Conservation (phyloP, 2,329 filamentous ascomycete species). For the Ophiostoma sp. region DNA sequence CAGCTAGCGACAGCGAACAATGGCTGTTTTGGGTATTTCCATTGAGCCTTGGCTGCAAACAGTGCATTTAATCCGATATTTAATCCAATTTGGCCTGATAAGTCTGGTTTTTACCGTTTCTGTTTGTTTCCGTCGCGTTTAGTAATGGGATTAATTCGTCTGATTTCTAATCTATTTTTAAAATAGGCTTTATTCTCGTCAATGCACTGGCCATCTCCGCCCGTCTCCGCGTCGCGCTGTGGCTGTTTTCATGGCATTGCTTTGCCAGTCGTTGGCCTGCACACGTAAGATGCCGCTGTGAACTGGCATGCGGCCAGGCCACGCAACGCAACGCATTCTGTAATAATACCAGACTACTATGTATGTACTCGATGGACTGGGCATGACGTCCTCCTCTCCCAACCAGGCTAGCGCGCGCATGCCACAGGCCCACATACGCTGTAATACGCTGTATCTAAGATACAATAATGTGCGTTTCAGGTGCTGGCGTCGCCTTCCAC, state of each 20-base stretch:
- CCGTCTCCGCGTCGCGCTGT: conserved; percentile 14
- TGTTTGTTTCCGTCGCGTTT: neutral
- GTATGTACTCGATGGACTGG: neutral
- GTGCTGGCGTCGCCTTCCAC: neutral
- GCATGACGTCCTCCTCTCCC: conserved; percentile 3
- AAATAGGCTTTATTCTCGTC: neutral
- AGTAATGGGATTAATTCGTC: neutral
- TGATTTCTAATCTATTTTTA: conserved; percentile 10
- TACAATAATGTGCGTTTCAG: neutral
- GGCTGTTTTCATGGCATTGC: conserved; percentile 10
- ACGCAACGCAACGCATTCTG: neutral
- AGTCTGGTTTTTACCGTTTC: neutral
- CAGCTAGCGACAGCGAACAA: neutral
- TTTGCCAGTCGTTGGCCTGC: conserved; percentile 8
- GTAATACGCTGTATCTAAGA: neutral
- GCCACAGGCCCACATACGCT: neutral
- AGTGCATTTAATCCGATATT: conserved; percentile 4
- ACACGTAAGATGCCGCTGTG: conserved; percentile 1
- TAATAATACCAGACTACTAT: no score
- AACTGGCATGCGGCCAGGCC: neutral
- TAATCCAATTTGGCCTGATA: neutral
- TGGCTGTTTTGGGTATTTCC: neutral
- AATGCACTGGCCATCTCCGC: neutral
- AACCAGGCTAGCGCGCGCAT: conserved; percentile 4
- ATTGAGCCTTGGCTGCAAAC: neutral